Evolutionary conservation across 225 moss, liverwort and hornwort species (phyloP).

Genomic region (Thuidium tamariscinum): DNA sequence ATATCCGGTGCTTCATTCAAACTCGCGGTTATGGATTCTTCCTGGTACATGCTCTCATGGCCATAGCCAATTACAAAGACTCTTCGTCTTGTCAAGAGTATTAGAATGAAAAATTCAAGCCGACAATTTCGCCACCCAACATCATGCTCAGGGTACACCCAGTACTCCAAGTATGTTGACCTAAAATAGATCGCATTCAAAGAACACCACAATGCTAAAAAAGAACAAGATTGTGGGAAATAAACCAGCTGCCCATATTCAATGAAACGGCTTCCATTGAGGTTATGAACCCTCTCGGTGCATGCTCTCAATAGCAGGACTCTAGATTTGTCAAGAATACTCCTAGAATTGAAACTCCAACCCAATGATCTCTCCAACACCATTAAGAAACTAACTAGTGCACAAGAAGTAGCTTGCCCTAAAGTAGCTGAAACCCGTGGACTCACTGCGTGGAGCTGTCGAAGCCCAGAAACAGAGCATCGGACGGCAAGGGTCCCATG

Average conservation of each 20-base stretch:
- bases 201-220: not conserved
- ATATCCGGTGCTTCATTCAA: not conserved
- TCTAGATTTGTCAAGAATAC: not conserved
- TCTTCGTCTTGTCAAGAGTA: not conserved
- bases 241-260: not conserved
- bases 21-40: not conserved
- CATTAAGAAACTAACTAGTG: not conserved
- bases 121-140: not conserved
- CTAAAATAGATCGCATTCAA: not conserved
- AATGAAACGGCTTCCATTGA: not conserved
- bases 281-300: not conserved
- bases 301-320: not conserved
- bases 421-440: not conserved
- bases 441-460: conserved; percentile 92
- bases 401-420: not conserved
- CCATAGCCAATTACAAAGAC: not conserved
- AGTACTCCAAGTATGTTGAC: not conserved
- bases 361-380: not conserved
- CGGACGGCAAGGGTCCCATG: conserved; percentile 19
- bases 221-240: not conserved
- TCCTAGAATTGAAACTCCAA: not conserved
- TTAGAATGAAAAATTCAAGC: not conserved
- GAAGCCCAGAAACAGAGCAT: conserved; percentile 60
- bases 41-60: not conserved
- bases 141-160: not conserved